Conservation (phyloP, 164 flowering plant genomes). For the Aristolochia californica region DNA sequence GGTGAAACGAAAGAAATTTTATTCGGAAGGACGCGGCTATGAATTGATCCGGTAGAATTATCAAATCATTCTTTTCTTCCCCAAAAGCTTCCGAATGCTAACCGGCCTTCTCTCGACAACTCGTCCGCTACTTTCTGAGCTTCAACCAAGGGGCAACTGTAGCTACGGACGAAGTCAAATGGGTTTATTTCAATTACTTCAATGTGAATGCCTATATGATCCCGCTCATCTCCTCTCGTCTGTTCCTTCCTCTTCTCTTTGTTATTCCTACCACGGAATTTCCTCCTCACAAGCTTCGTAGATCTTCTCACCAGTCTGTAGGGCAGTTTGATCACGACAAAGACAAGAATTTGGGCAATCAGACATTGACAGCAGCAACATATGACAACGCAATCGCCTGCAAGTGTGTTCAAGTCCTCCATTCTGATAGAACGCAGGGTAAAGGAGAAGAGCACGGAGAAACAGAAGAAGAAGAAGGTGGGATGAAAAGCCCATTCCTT, state of each 20-base stretch:
- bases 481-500: conserved; percentile 15
- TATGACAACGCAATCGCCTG: conserved; percentile 38
- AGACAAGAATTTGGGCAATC: conserved; percentile 39
- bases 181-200: conserved; percentile 9
- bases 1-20: not conserved
- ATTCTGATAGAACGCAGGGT: conserved; percentile 16
- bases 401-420: conserved; percentile 54
- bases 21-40: no score
- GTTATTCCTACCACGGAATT: conserved; percentile 20
- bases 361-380: conserved; percentile 72
- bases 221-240: conserved; percentile 3
- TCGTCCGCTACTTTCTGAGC: conserved; percentile 45
- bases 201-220: conserved; percentile 3
- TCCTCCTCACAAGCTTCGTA: no score
- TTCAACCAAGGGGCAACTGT: conserved; percentile 31
- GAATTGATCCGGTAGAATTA: not conserved
- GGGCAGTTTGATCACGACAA: conserved; percentile 45
- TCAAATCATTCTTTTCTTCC: conserved; percentile 20
- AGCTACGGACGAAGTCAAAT: conserved; percentile 7
- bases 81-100: conserved; percentile 82
- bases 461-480: conserved; percentile 6
- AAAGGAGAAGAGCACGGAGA: not conserved
- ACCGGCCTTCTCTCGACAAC: conserved; percentile 36
- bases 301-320: conserved; percentile 22
- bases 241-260: not conserved